A percentile compares a stretch with the other conserved stretches of the same genome.
Evolutionary conservation across 768 basidiomycete species (phyloP).

Genomic region (Astraeus odoratus): DNA sequence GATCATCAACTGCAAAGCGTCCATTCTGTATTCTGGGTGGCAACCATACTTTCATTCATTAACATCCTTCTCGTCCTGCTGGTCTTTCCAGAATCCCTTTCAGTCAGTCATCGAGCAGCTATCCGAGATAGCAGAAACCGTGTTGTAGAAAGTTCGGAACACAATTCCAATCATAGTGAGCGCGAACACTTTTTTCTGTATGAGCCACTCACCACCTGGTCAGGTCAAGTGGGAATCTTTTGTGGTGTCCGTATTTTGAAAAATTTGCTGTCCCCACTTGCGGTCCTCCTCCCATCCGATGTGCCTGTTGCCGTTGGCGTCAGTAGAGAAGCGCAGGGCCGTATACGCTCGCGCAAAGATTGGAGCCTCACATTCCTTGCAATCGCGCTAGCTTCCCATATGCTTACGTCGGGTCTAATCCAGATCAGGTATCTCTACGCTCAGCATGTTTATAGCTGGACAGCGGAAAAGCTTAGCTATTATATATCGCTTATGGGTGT

Average conservation of each 20-base stretch:
- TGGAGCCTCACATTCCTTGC: constrained; percentile 73
- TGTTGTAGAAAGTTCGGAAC: constrained; percentile 10
- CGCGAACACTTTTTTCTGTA: constrained; percentile 1
- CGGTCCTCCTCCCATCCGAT: constrained; percentile 58
- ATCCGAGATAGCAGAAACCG: constrained; percentile 27
- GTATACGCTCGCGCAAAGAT: constrained; percentile 51
- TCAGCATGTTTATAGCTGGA: constrained; percentile 65
- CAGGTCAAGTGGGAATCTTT: constrained; percentile 6
- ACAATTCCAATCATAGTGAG: constrained; percentile 9
- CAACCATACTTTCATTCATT: constrained; percentile 35
- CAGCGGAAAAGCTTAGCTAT: constrained; percentile 60
- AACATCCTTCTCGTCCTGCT: constrained; percentile 56
- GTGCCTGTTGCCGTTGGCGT: constrained; percentile 33
- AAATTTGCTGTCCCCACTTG: constrained; percentile 56
- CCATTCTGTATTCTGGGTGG: constrained; percentile 49
- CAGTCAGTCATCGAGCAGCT: constrained; percentile 18
- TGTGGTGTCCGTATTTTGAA: constrained; percentile 23
- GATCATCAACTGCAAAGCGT: constrained; percentile 33
- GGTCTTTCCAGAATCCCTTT: constrained; percentile 52
- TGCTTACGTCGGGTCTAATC: constrained; percentile 64
- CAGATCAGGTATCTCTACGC: constrained; percentile 76
- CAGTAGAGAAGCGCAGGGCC: constrained; percentile 51
- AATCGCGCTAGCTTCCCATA: constrained; percentile 52
- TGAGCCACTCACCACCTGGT: neutral
- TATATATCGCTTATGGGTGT: constrained; percentile 69